phyloP scores from a whole-genome alignment of 1,284 basidiomycete genomes.

The Pseudozyma flocculosa region DNA sequence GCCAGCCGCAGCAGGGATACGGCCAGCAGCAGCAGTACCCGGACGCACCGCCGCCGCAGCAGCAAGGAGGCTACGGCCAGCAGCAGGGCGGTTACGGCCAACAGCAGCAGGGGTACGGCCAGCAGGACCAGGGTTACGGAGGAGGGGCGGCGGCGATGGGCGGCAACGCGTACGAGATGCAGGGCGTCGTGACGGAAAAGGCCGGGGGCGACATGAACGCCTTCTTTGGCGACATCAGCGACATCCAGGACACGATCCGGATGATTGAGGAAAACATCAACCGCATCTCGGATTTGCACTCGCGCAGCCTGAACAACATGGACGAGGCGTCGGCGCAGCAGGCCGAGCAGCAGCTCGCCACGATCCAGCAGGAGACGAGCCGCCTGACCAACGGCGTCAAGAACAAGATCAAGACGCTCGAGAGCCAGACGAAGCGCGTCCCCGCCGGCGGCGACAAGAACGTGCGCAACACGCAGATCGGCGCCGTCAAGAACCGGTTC shows the following conservation, averaged over 20 bases:
- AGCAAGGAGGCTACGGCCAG: constrained; percentile 9
- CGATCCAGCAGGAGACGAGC: constrained; percentile 48
- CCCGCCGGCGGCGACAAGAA: constrained; percentile 54
- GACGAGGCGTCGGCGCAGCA: constrained; percentile 55
- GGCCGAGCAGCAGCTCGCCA: constrained; percentile 50
- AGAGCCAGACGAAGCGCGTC: constrained; percentile 42
- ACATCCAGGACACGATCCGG: constrained; percentile 54
- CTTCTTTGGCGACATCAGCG: constrained; percentile 53
- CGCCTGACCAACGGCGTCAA: constrained; percentile 53
- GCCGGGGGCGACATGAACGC: constrained; percentile 37
- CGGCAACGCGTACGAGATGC: constrained; percentile 40
- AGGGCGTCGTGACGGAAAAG: constrained; percentile 32
- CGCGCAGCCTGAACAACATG: constrained; percentile 56
- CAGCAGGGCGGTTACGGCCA: constrained; percentile 14
- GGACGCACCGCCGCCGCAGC: too few species aligned
- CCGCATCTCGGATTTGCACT: constrained; percentile 55
- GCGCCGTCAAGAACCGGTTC: constrained; percentile 61
- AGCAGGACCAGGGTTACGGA: constrained; percentile 5
- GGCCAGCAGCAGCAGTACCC: constrained; percentile 2
- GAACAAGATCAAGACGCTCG: constrained; percentile 52
- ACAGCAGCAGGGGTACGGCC: constrained; percentile 18
- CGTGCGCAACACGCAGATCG: constrained; percentile 63
- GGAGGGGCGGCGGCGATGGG: constrained; percentile 12
- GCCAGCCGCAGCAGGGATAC: constrained; percentile 24
- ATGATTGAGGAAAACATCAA: constrained; percentile 55